phyloP scores from a whole-genome alignment of 1,139 yeast species.

The Spencermartinsiella ligniputridi region DNA sequence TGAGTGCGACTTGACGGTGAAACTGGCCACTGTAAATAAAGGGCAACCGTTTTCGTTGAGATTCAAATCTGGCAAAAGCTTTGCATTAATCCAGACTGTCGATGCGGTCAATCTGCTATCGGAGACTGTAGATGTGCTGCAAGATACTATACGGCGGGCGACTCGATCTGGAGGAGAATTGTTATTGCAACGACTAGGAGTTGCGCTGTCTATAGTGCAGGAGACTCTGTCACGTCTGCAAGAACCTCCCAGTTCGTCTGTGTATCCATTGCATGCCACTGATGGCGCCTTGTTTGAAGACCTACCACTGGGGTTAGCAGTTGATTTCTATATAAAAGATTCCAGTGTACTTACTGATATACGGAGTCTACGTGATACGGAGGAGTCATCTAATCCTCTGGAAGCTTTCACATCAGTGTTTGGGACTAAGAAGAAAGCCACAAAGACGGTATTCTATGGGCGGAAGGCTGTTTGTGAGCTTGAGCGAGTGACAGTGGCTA shows the following conservation, averaged over 20 bases:
- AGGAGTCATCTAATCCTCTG: not conserved
- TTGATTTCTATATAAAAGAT: conserved; percentile 27
- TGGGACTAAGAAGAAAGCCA: not conserved
- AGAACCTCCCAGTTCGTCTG: conserved; percentile 18
- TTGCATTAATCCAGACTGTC: conserved; percentile 24
- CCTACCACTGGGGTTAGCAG: conserved; percentile 19
- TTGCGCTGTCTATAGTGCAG: conserved; percentile 17
- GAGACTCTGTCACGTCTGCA: conserved; percentile 20
- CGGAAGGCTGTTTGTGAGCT: conserved; percentile 39
- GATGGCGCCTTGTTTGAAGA: conserved; percentile 13
- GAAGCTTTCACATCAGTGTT: not conserved
- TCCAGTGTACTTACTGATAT: conserved; percentile 27
- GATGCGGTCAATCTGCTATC: conserved; percentile 24
- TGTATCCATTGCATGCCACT: conserved; percentile 22
- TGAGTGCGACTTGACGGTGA: conserved; percentile 27
- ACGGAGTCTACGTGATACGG: conserved; percentile 14
- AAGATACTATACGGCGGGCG: conserved; percentile 3
- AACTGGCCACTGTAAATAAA: conserved; percentile 17
- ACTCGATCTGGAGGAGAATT: not conserved
- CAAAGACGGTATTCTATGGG: conserved; percentile 24
- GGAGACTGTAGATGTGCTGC: conserved; percentile 13
- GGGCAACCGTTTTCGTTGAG: conserved; percentile 16
- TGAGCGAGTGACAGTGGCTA: conserved; percentile 38
- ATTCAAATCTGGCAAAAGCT: conserved; percentile 10
- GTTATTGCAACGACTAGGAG: conserved; percentile 8